Percentiles rank a stretch among this genome's conserved stretches.
Evolutionary conservation across 805 yeast species (phyloP).

Genomic region (Cyberlindnera sargentensis): DNA sequence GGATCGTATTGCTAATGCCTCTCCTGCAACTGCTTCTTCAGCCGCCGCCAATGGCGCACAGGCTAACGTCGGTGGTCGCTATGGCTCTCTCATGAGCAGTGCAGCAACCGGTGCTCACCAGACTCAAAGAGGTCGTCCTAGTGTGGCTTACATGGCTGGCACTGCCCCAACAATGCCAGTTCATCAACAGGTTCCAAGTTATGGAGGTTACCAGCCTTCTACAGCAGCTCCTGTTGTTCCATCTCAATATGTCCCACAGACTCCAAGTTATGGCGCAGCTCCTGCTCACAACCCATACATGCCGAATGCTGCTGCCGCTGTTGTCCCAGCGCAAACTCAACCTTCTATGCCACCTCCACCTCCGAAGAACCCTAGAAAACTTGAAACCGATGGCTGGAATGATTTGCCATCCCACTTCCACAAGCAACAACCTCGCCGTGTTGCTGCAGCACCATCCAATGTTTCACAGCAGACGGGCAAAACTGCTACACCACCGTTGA

Average conservation of each 20-base stretch:
- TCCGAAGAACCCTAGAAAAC: constrained; percentile 29
- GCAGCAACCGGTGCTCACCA: constrained; percentile 6
- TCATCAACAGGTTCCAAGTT: constrained; percentile 6
- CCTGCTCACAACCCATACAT: constrained; percentile 30
- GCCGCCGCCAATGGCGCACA: constrained; percentile 9
- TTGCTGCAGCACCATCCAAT: constrained; percentile 36
- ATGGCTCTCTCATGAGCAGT: constrained; percentile 11
- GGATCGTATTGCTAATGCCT: constrained; percentile 71
- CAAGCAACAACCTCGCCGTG: constrained; percentile 28
- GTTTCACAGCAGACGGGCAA: constrained; percentile 16
- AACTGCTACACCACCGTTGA: constrained; percentile 18
- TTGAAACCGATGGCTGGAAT: constrained; percentile 64
- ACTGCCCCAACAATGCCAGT: constrained; percentile 4
- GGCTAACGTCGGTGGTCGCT: constrained; percentile 12
- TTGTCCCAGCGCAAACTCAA: constrained; percentile 15
- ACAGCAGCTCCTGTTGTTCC: constrained; percentile 1
- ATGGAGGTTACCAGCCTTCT: constrained; percentile 13
- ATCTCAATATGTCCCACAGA: constrained; percentile 8
- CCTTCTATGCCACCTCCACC: constrained; percentile 15
- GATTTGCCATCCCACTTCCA: constrained; percentile 54
- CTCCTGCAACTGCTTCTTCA: constrained; percentile 28
- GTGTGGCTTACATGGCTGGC: constrained; percentile 8
- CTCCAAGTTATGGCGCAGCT: constrained; percentile 12
- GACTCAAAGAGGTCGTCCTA: constrained; percentile 5
- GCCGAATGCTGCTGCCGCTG: constrained; percentile 12